phyloP scores from a whole-genome alignment of 2,329 filamentous ascomycete species.

The Fusarium secorum region DNA sequence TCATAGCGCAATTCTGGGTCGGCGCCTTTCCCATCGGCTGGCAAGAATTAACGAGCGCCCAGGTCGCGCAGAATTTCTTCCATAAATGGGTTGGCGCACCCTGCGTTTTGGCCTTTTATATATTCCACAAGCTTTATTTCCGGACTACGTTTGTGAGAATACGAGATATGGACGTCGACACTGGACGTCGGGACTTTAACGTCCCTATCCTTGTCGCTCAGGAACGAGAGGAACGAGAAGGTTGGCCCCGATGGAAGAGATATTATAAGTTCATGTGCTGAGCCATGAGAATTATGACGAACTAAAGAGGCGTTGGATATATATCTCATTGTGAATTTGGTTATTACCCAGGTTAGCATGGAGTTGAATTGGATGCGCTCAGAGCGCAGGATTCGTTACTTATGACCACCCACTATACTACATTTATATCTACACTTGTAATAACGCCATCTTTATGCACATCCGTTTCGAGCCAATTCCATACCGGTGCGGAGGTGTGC shows the following conservation, averaged over 20 bases:
- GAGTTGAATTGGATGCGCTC: constrained; percentile 15
- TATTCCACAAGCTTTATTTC: constrained; percentile 78
- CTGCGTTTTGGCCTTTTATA: constrained; percentile 72
- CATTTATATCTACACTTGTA: background rate
- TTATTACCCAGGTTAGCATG: constrained; percentile 21
- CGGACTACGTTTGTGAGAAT: constrained; percentile 71
- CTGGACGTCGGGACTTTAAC: constrained; percentile 85
- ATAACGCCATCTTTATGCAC: background rate
- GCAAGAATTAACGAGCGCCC: constrained; percentile 49
- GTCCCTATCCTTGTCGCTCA: constrained; percentile 79
- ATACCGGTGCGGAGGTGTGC: background rate
- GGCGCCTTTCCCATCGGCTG: constrained; percentile 78
- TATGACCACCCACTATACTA: background rate
- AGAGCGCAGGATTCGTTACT: background rate
- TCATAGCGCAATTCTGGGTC: constrained; percentile 88
- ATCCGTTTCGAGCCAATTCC: background rate
- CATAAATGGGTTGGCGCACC: constrained; percentile 74
- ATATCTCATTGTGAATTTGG: constrained; percentile 14
- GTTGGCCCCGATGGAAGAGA: constrained; percentile 81
- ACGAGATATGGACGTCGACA: constrained; percentile 85
- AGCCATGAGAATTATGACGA: background rate
- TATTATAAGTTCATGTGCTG: constrained; percentile 77
- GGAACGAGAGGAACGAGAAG: constrained; percentile 75
- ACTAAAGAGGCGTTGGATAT: background rate
- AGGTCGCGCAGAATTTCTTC: constrained; percentile 74